Conservation (phyloP, 2,329 filamentous ascomycete species). For the Parastagonospora nodorum region DNA sequence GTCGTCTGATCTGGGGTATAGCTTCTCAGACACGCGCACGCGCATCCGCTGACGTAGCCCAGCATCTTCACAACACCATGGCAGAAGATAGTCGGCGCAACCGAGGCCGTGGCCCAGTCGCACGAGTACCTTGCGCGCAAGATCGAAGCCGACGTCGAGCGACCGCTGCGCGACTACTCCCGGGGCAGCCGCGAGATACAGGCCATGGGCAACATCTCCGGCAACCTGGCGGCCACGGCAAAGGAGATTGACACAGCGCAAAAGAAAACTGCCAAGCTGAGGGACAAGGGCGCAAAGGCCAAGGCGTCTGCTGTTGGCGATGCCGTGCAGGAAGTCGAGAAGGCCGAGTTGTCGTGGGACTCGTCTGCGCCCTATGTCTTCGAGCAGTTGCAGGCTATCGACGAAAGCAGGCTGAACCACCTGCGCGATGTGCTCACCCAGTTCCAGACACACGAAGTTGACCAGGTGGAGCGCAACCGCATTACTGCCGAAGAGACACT, state of each 20-base stretch:
- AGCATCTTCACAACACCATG: constrained; percentile 91
- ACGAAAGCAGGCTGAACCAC: constrained; percentile 88
- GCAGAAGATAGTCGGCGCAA: constrained; percentile 81
- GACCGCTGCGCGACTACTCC: constrained; percentile 77
- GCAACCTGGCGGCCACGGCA: constrained; percentile 78
- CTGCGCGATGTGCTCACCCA: constrained; percentile 90
- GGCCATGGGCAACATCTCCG: constrained; percentile 79
- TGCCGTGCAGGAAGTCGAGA: constrained; percentile 74
- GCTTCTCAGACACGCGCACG: constrained; percentile 12
- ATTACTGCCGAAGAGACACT: constrained; percentile 78
- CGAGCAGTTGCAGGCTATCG: constrained; percentile 86
- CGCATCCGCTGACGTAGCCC: constrained; percentile 32
- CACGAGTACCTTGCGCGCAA: constrained; percentile 80
- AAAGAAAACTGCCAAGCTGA: constrained; percentile 83
- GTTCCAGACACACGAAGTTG: constrained; percentile 88
- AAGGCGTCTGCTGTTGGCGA: constrained; percentile 78
- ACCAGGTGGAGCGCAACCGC: constrained; percentile 78
- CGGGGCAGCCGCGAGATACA: constrained; percentile 74
- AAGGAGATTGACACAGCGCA: constrained; percentile 84
- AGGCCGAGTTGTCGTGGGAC: constrained; percentile 85
- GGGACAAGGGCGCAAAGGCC: constrained; percentile 76
- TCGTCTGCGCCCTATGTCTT: constrained; percentile 94
- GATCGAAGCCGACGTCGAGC: constrained; percentile 88
- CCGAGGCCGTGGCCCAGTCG: constrained; percentile 79
- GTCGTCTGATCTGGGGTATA: constrained; percentile 84